Evolutionary conservation across 129 eudicot genomes (phyloP).

Genomic region (Helichrysum umbraculigerum): DNA sequence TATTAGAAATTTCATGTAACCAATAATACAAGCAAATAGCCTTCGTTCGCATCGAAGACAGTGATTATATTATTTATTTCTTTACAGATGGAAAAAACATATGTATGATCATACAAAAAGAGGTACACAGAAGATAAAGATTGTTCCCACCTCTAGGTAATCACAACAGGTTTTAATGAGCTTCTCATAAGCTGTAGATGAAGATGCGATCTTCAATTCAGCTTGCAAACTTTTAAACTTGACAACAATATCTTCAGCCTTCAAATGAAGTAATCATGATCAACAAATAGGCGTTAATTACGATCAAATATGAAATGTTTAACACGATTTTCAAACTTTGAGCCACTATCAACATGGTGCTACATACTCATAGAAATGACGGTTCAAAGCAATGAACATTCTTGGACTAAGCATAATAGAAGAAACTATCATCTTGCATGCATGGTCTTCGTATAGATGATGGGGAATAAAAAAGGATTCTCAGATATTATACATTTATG

Average conservation of each 20-base stretch:
- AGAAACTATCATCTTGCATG: background rate
- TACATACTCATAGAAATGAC: background rate
- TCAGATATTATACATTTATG: background rate
- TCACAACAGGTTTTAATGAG: conserved; percentile 61
- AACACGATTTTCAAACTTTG: conserved; percentile 3
- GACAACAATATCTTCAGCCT: conserved; percentile 60
- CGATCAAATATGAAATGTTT: conserved; percentile 8
- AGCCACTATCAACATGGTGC: conserved; percentile 11
- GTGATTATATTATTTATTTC: background rate
- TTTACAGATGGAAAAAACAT: background rate
- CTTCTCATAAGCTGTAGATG: conserved; percentile 61
- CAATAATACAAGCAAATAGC: background rate
- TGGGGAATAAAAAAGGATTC: background rate
- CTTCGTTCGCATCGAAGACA: conserved; percentile 10
- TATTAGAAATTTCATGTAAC: conserved; percentile 16
- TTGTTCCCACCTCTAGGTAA: conserved; percentile 58
- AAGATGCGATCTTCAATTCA: conserved; percentile 61
- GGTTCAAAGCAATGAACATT: background rate
- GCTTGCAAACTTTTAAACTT: conserved; percentile 56
- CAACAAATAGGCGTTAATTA: conserved; percentile 5
- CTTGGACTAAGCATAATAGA: background rate
- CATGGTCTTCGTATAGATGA: background rate
- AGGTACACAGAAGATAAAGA: conserved; percentile 3
- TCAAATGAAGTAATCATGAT: conserved; percentile 26
- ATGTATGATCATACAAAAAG: conserved; percentile 5